Conservation (phyloP, 805 yeast species). For the Saccharomycopsis sp. region DNA sequence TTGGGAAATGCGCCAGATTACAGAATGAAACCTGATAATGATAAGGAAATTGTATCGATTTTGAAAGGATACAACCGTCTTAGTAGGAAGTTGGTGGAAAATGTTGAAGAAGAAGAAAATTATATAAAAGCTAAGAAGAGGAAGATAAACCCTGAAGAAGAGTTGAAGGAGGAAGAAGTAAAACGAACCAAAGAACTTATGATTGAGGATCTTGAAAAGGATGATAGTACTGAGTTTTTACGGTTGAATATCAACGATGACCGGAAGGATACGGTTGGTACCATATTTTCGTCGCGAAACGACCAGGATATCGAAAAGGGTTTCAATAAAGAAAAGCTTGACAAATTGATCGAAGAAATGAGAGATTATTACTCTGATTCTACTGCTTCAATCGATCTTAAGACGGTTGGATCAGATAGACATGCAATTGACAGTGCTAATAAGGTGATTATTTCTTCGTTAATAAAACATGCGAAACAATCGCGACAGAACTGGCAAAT, state of each 20-base stretch:
- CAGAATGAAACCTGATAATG: slow-evolving; percentile 64
- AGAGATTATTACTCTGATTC: neutral
- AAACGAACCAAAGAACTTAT: slow-evolving; percentile 40
- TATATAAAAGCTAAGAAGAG: slow-evolving; percentile 28
- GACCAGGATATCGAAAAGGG: too few species aligned
- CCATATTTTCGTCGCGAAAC: too few species aligned
- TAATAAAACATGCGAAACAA: slow-evolving; percentile 17
- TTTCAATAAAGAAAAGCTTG: neutral
- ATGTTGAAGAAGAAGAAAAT: slow-evolving; percentile 38
- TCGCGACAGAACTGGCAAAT: slow-evolving; percentile 21
- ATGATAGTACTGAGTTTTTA: slow-evolving; percentile 44
- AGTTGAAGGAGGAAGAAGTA: slow-evolving; percentile 32
- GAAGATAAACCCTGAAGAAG: slow-evolving; percentile 26
- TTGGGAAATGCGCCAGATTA: slow-evolving; percentile 81
- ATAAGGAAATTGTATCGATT: slow-evolving; percentile 55
- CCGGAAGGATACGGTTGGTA: slow-evolving; percentile 6
- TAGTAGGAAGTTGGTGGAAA: slow-evolving; percentile 71
- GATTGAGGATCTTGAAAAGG: slow-evolving; percentile 46
- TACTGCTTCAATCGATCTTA: slow-evolving; percentile 9
- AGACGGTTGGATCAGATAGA: slow-evolving; percentile 23
- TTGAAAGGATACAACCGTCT: slow-evolving; percentile 85
- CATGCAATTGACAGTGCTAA: slow-evolving; percentile 28
- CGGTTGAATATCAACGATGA: slow-evolving; percentile 35
- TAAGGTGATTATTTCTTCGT: slow-evolving; percentile 8
- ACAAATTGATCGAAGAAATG: neutral